A percentile compares a stretch with the other conserved stretches of the same genome.
Evolutionary conservation across 2,329 filamentous ascomycete genomes (phyloP).

Genomic region (Allantophomopsis lycopodina): DNA sequence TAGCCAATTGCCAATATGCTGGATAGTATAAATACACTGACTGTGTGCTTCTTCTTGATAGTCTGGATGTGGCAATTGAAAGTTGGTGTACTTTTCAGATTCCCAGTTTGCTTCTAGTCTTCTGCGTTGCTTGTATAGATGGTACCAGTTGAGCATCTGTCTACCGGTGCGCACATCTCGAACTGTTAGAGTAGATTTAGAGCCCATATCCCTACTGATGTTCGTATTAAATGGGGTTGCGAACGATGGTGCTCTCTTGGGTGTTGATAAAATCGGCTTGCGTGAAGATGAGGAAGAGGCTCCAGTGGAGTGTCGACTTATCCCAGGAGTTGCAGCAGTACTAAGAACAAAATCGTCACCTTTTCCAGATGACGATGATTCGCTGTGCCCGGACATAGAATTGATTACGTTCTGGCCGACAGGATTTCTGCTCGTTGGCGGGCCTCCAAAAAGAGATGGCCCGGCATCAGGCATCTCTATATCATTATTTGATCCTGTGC

Average conservation of each 20-base stretch:
- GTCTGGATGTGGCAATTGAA: conserved; percentile 77
- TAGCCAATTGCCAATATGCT: conserved; percentile 73
- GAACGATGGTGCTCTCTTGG: too few relatives aligned
- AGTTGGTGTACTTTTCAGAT: conserved; percentile 66
- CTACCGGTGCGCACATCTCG: conserved; percentile 33
- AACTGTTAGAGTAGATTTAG: conserved; percentile 23
- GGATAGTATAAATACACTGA: conserved; percentile 91
- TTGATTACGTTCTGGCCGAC: background rate
- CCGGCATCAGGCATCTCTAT: too few relatives aligned
- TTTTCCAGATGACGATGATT: background rate
- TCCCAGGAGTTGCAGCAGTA: background rate
- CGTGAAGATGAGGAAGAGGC: too few relatives aligned
- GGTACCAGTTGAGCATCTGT: conserved; percentile 76
- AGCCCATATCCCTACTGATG: background rate
- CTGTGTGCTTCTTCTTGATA: conserved; percentile 71
- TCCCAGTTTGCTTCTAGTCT: conserved; percentile 87
- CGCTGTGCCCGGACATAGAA: too few relatives aligned
- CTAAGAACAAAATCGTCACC: background rate
- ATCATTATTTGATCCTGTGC: background rate
- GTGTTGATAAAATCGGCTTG: too few relatives aligned
- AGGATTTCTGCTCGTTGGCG: background rate
- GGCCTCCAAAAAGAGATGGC: too few relatives aligned
- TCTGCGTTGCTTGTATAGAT: conserved; percentile 78
- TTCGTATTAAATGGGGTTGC: background rate
- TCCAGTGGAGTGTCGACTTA: background rate